Conservation (phyloP, 768 basidiomycete species). For the Baorangia bicolor region DNA sequence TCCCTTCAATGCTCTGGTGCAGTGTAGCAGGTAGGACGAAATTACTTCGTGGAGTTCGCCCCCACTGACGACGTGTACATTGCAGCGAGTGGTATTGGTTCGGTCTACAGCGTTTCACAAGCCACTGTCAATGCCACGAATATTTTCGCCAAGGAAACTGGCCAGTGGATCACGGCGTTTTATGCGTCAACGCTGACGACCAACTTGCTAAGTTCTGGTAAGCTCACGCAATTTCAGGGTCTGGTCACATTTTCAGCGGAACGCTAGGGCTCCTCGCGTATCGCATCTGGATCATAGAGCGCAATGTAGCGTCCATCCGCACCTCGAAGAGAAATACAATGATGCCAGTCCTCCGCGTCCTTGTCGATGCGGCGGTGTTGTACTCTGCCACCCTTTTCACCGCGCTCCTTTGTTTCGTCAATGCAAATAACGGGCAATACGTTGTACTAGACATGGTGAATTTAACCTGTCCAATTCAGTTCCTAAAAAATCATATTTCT, state of each 20-base stretch:
- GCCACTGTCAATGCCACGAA: neutral
- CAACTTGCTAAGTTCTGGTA: neutral
- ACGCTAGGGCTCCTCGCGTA: neutral
- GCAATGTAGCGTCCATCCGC: neutral
- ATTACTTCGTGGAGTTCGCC: no score
- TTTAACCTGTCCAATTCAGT: no score
- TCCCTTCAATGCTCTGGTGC: no score
- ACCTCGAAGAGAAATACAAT: neutral
- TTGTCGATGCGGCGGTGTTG: neutral
- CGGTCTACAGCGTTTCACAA: neutral
- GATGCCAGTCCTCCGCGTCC: no score
- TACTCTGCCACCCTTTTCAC: neutral
- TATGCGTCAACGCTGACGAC: no score
- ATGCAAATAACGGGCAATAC: neutral
- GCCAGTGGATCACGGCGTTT: neutral
- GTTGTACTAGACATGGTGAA: slow-evolving; percentile 1
- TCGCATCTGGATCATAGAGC: no score
- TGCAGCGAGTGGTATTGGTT: neutral
- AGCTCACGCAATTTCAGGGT: no score
- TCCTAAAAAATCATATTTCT: no score
- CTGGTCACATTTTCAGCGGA: neutral
- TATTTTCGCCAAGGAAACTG: neutral
- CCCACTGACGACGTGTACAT: neutral
- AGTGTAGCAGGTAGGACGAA: no score
- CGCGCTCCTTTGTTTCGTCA: neutral